A percentile compares a stretch with the other conserved stretches of the same genome.
Evolutionary conservation across 1,284 basidiomycete genomes (phyloP).

Genomic region (Pseudozyma sp.): DNA sequence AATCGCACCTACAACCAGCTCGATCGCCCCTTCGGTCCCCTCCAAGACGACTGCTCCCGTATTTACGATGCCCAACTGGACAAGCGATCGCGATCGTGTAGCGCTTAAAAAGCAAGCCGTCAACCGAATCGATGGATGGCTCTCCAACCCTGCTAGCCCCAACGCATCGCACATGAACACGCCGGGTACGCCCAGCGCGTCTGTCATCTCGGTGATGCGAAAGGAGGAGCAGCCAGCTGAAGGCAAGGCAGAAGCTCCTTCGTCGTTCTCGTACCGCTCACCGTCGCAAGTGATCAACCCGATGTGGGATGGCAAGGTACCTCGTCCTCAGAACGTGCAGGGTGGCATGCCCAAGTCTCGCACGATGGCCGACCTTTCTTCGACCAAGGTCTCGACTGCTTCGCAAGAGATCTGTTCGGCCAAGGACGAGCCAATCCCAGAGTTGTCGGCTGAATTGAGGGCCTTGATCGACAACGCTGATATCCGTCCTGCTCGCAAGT

Average conservation of each 20-base stretch:
- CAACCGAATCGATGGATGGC: constrained; percentile 56
- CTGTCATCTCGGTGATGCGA: constrained; percentile 46
- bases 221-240: constrained; percentile 12
- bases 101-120: constrained; percentile 52
- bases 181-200: constrained; percentile 54
- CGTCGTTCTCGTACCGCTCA: constrained; percentile 29
- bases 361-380: constrained; percentile 41
- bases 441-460: constrained; percentile 53
- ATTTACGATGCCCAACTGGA: constrained; percentile 23
- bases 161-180: constrained; percentile 37
- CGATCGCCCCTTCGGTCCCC: constrained; percentile 29
- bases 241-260: constrained; percentile 12
- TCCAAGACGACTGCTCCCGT: constrained; percentile 27
- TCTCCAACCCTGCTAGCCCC: constrained; percentile 36
- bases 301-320: constrained; percentile 24
- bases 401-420: background rate
- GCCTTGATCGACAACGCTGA: constrained; percentile 52
- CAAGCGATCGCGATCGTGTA: constrained; percentile 34
- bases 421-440: constrained; percentile 37
- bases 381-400: constrained; percentile 15
- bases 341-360: constrained; percentile 24
- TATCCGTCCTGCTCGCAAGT: constrained; percentile 39
- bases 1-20: constrained; percentile 8
- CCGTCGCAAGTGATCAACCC: constrained; percentile 46
- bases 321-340: constrained; percentile 8